Evolutionary conservation across 148 eudicot species (phyloP), one percentile per base, ranked within the genome.

Genomic region (Simmondsia chinensis): DNA sequence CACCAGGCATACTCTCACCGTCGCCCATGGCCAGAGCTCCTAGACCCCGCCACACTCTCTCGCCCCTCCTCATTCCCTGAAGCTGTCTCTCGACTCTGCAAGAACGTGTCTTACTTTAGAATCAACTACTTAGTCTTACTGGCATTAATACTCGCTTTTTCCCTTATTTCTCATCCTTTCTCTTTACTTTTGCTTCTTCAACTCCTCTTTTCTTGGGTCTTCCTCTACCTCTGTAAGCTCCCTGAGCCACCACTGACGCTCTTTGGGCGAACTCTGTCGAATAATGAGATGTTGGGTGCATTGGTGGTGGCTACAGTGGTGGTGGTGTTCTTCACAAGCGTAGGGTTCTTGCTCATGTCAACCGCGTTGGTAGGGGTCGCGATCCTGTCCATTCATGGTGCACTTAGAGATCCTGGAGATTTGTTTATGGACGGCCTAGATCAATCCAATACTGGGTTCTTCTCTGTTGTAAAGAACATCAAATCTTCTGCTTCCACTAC

Each of bases 401-500:
- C 80, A 9, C 65, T 80, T 25, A 52, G 88, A 33, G 80, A 59
- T 58, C 88, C 83, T 0, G 72, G 64, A 14, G 80, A 76, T 55
- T 50, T 80, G 42, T 80, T 76, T 34, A 52, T 73, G 11, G 69
- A 80, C 24, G 65, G 51, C 10, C 72, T 64, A 53, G 81, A 58
- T 10, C 40, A 27, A 4, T 18, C 62, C 15, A 49, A 65, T 4
- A 18, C 72, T 25, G 66, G 76, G 19, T 46, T 72, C 52, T 63
- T 72, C 52, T 54, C 79, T n/a, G 33, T 63, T 11, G 36, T 67
- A 13, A 48, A 57, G 25, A 46, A 69, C 32, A 56, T 71, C 52
- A 37, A 64, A 22, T 19, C 63, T 6, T 64, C 79, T 5, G 60
- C 70, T 12, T 61, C 70, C 23, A 57, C 52, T 20, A 21, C 63